phyloP scores from a whole-genome alignment of 257 asterid species.

The Scutellaria barbata region DNA sequence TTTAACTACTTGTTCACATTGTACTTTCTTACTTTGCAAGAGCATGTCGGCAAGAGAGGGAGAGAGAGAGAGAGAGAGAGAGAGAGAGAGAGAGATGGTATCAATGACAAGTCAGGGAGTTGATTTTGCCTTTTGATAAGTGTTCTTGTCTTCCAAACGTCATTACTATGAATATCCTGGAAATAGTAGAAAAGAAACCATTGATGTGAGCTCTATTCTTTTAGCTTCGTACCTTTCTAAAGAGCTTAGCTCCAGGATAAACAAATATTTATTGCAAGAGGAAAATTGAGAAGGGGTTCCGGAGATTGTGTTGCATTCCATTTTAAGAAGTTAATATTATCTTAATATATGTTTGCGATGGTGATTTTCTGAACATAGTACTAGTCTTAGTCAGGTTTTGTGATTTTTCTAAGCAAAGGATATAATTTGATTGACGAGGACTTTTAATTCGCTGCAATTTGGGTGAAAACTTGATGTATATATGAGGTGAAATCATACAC shows the following conservation, averaged over 20 bases:
- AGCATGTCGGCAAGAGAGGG: neutral
- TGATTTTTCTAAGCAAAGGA: slow-evolving; percentile 8
- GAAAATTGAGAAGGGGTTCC: neutral
- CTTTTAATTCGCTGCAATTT: slow-evolving; percentile 18
- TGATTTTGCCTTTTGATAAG: neutral
- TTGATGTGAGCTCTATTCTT: neutral
- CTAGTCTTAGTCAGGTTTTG: neutral
- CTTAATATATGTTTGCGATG: slow-evolving; percentile 1
- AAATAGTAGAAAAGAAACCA: neutral
- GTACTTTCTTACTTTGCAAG: neutral
- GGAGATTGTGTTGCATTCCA: neutral
- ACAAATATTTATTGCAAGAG: neutral
- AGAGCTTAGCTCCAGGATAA: slow-evolving; percentile 15
- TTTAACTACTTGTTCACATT: neutral
- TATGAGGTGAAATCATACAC: slow-evolving; percentile 13
- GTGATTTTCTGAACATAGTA: slow-evolving; percentile 3
- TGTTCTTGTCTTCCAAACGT: neutral
- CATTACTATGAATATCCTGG: slow-evolving; percentile 17
- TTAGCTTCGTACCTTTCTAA: neutral
- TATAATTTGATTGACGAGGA: neutral
- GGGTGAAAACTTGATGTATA: slow-evolving; percentile 4
- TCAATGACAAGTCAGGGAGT: neutral
- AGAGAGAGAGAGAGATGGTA: too few relatives aligned
- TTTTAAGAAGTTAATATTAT: slow-evolving; percentile 10
- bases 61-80: too few relatives aligned